Evolutionary conservation across 495 filamentous ascomycete genomes (phyloP).

Genomic region (Ramalina intermedia): DNA sequence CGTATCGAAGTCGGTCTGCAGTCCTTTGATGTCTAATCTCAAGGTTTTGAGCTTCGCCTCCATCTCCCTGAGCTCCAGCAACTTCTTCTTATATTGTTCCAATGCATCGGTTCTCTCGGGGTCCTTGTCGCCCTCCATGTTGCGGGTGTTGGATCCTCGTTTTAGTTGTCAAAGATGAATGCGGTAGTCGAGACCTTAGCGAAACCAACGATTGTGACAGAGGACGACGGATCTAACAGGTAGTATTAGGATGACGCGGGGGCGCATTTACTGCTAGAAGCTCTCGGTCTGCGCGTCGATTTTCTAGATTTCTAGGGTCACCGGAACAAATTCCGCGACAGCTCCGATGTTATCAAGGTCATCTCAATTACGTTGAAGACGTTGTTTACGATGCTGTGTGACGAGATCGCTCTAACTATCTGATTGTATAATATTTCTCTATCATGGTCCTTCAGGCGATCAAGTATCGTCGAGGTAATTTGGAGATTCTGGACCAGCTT

Average conservation of each 20-base stretch:
- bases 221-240: too few relatives aligned
- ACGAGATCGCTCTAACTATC: background rate
- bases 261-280: too few relatives aligned
- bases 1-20: conserved; percentile 88
- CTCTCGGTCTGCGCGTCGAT: too few relatives aligned
- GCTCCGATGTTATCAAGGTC: background rate
- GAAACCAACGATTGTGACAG: too few relatives aligned
- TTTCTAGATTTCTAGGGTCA: too few relatives aligned
- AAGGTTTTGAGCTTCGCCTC: conserved; percentile 90
- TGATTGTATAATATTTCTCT: background rate
- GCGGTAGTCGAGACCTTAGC: background rate
- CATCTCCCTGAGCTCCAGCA: conserved; percentile 95
- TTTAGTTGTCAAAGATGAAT: background rate
- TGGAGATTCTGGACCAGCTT: conserved; percentile 83
- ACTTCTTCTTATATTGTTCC: conserved; percentile 77
- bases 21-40: conserved; percentile 83
- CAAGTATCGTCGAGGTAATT: conserved; percentile 59
- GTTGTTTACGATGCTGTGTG: too few relatives aligned
- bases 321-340: too few relatives aligned
- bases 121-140: conserved; percentile 36
- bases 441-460: conserved; percentile 69
- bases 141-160: conserved; percentile 11
- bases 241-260: too few relatives aligned
- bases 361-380: too few relatives aligned
- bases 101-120: conserved; percentile 71